Percentiles rank a stretch among this genome's conserved stretches.
Conservation (phyloP, 768 basidiomycete genomes). For the Russula earlei region DNA sequence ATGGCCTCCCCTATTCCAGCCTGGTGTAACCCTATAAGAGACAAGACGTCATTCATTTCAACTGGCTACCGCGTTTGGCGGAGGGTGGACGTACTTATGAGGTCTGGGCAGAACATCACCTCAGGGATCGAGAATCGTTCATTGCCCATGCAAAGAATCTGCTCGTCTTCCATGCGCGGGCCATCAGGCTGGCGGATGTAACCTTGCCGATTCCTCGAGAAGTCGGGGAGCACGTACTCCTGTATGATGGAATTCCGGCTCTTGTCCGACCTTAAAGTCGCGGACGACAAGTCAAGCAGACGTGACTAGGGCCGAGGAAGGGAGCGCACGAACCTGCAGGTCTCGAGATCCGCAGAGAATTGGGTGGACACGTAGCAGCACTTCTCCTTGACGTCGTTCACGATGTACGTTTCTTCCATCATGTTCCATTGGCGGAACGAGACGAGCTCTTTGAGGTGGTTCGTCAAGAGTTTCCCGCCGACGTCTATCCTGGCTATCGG, state of each 20-base stretch:
- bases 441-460: conserved; percentile 87
- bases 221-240: conserved; percentile 88
- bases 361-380: conserved; percentile 79
- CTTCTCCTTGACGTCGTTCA: conserved; percentile 85
- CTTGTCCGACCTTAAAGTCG: conserved; percentile 37
- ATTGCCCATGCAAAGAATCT: conserved; percentile 79
- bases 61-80: neutral
- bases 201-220: conserved; percentile 56
- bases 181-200: conserved; percentile 46
- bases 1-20: conserved; percentile 70
- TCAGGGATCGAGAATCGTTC: conserved; percentile 93
- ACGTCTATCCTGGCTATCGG: conserved; percentile 68
- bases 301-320: neutral
- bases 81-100: conserved; percentile 53
- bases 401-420: conserved; percentile 93
- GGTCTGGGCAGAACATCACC: conserved; percentile 79
- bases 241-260: conserved; percentile 62
- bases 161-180: conserved; percentile 44
- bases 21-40: conserved; percentile 58
- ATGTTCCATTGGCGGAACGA: conserved; percentile 97
- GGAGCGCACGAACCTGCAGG: conserved; percentile 52
- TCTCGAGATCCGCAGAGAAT: conserved; percentile 66
- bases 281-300: conserved; percentile 1
- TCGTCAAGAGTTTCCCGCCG: conserved; percentile 91
- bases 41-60: neutral